A percentile compares a stretch with the other conserved stretches of the same genome.
Evolutionary conservation across 2,329 filamentous ascomycete genomes (phyloP).

Genomic region (Macrophomina phaseolina): DNA sequence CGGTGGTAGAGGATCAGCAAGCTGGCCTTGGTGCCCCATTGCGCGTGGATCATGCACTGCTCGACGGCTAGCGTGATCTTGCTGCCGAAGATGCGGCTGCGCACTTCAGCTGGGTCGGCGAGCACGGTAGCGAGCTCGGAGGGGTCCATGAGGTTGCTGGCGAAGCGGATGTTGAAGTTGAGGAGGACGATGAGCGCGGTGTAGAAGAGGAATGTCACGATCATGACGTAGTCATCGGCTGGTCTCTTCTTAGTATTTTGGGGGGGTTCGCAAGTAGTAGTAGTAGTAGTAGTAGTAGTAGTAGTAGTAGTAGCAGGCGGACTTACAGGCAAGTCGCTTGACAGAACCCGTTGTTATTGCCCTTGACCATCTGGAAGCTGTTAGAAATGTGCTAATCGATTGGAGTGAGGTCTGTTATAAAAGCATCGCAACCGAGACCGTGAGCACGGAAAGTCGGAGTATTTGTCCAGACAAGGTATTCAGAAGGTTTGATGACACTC

Average conservation of each 20-base stretch:
- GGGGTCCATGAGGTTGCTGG: constrained; percentile 29
- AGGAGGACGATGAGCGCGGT: constrained; percentile 30
- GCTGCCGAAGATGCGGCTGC: constrained; percentile 43
- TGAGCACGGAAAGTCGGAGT: too few relatives aligned
- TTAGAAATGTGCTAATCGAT: neutral
- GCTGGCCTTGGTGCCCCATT: constrained; percentile 17
- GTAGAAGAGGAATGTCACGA: constrained; percentile 28
- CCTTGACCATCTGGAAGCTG: constrained; percentile 25
- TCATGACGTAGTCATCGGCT: constrained; percentile 30
- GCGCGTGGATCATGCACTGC: constrained; percentile 32
- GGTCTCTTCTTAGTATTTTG: too few relatives aligned
- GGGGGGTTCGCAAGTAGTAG: too few relatives aligned
- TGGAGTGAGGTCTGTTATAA: too few relatives aligned
- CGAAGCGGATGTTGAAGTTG: constrained; percentile 28
- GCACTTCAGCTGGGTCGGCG: constrained; percentile 34
- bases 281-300: neutral
- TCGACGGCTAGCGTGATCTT: constrained; percentile 45
- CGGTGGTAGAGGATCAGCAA: constrained; percentile 27
- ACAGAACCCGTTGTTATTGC: constrained; percentile 24
- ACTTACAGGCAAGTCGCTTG: constrained; percentile 19
- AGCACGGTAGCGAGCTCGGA: constrained; percentile 22
- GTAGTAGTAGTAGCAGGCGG: neutral
- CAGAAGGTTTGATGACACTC: too few relatives aligned
- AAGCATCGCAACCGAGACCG: too few relatives aligned
- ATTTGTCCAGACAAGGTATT: too few relatives aligned